phyloP scores from a whole-genome alignment of 441 rosid genomes.

The Brassica balearica region DNA sequence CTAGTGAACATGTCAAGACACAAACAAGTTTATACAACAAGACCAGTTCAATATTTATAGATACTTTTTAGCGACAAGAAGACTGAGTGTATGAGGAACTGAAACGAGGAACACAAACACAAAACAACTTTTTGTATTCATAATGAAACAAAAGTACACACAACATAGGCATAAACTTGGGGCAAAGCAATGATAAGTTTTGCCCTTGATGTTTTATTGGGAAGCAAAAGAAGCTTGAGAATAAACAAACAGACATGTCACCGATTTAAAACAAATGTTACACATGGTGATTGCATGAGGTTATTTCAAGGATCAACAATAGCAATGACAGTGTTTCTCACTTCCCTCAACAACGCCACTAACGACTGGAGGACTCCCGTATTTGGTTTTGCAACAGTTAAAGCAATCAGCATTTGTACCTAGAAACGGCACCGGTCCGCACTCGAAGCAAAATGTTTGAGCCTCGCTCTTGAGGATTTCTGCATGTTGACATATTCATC shows the following conservation, averaged over 20 bases:
- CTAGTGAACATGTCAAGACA: neutral
- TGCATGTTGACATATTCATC: too few species aligned
- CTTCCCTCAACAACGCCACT: too few species aligned
- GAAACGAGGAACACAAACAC: neutral
- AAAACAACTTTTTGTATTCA: neutral
- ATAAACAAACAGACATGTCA: neutral
- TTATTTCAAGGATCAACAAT: neutral
- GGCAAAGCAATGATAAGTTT: neutral
- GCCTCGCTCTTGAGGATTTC: too few species aligned
- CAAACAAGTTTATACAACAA: too few species aligned
- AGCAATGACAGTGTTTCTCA: too few species aligned
- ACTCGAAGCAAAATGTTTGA: too few species aligned
- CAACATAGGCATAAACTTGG: neutral
- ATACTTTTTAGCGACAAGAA: neutral
- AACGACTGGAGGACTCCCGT: too few species aligned
- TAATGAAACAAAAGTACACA: neutral
- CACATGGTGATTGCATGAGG: neutral
- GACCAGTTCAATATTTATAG: neutral
- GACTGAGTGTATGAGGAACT: neutral
- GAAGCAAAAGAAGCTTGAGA: conserved; percentile 8
- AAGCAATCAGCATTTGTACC: too few species aligned
- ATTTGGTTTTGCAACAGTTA: too few species aligned
- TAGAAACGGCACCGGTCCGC: too few species aligned
- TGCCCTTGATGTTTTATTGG: conserved; percentile 16
- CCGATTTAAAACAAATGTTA: neutral